These are phyloP conservation scores for Cylindricascospora bacillispora DNA, from an alignment of 1,139 yeast genomes.

Conservation along the genomic window DNA sequence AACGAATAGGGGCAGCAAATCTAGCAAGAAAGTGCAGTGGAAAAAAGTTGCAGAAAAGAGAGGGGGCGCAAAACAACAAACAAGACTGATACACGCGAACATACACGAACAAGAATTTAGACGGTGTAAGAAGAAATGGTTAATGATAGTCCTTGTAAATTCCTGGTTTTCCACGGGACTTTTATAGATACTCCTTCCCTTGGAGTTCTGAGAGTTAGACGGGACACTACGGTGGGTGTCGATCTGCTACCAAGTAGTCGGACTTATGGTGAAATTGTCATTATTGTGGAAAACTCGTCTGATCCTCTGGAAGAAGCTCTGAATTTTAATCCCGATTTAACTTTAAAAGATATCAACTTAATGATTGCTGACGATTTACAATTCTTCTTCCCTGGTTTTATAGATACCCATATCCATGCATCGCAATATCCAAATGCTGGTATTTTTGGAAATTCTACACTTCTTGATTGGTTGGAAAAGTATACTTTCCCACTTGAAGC, in stretches of 20 bases:
- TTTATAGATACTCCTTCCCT: constrained; percentile 43
- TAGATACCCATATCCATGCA: constrained; percentile 94
- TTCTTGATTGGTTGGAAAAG: constrained; percentile 75
- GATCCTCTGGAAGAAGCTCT: constrained; percentile 17
- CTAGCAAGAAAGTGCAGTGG: too few species aligned
- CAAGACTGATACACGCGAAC: too few species aligned
- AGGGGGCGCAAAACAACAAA: too few species aligned
- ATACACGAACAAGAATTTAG: too few species aligned
- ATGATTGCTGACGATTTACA: constrained; percentile 17
- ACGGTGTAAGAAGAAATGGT: too few species aligned
- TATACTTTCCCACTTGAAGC: constrained; percentile 86
- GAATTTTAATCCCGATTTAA: constrained; percentile 10
- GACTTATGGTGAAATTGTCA: constrained; percentile 12
- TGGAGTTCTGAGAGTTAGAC: constrained; percentile 36
- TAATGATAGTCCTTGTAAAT: too few species aligned
- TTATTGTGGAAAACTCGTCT: constrained; percentile 12
- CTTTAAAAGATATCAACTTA: constrained; percentile 10
- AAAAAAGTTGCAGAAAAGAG: too few species aligned
- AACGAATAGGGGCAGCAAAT: too few species aligned
- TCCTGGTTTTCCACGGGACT: constrained; percentile 38
- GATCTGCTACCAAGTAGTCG: constrained; percentile 3
- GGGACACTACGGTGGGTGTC: constrained; percentile 44
- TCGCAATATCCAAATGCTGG: constrained; percentile 95
- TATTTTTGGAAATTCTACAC: constrained; percentile 71
- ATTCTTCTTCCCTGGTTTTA: constrained; percentile 82